Conservation (phyloP, 352 stramenopile species). For the Pythium sp. region DNA sequence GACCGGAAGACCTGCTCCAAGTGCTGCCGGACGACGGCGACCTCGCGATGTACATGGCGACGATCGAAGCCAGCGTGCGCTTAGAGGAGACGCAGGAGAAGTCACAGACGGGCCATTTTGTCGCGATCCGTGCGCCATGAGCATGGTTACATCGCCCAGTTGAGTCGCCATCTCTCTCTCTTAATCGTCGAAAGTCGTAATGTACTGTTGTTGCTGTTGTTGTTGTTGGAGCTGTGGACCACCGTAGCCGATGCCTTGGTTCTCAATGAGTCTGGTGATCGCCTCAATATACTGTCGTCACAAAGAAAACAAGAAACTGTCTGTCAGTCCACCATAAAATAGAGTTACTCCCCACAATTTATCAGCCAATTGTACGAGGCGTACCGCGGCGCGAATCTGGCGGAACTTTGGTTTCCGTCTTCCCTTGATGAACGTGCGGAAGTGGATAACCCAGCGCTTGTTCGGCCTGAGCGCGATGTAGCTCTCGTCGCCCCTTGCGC, state of each 20-base stretch:
- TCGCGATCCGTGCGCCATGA: slow-evolving; percentile 10
- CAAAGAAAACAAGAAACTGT: neutral
- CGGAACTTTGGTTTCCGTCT: slow-evolving; percentile 43
- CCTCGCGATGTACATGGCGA: slow-evolving; percentile 70
- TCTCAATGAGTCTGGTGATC: slow-evolving; percentile 63
- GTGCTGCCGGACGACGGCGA: slow-evolving; percentile 79
- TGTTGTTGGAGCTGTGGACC: neutral
- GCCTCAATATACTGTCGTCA: slow-evolving; percentile 57
- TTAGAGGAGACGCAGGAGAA: slow-evolving; percentile 42
- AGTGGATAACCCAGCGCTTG: slow-evolving; percentile 53
- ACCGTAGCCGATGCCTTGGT: slow-evolving; percentile 34
- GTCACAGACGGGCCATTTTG: slow-evolving; percentile 11
- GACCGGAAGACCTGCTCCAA: slow-evolving; percentile 69
- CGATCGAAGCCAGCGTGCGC: slow-evolving; percentile 60
- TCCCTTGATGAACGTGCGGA: slow-evolving; percentile 53
- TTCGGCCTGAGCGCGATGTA: slow-evolving; percentile 45
- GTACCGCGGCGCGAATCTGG: slow-evolving; percentile 42
- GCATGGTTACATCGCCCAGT: neutral
- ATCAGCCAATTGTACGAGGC: slow-evolving; percentile 11
- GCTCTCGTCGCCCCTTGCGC: slow-evolving; percentile 47
- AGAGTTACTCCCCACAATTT: neutral
- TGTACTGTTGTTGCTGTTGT: neutral
- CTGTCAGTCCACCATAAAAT: neutral
- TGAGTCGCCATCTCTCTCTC: neutral
- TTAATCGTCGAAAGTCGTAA: slow-evolving; percentile 11